phyloP scores from a whole-genome alignment of 2,329 filamentous ascomycete species.

The Diplodia seriata region DNA sequence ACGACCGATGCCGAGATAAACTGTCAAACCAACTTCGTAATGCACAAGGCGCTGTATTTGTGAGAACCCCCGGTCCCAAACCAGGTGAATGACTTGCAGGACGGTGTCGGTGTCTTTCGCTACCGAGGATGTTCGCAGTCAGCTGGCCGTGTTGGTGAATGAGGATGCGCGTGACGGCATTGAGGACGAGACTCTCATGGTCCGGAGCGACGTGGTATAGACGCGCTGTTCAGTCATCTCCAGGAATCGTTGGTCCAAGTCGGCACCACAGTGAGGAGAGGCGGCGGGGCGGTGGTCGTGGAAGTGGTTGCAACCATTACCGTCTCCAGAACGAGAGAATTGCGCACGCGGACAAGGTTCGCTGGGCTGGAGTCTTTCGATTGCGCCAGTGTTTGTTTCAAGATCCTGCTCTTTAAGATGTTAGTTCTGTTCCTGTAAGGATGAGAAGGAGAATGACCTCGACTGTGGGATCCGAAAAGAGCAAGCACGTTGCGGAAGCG shows the following conservation, averaged over 20 bases:
- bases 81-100: not conserved
- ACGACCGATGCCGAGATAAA: not conserved
- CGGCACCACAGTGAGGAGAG: not conserved
- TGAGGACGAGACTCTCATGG: not conserved
- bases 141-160: not conserved
- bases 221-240: not conserved
- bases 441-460: not conserved
- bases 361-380: not conserved
- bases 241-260: not conserved
- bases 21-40: not conserved
- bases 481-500: not conserved
- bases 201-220: not conserved
- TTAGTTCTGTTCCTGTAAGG: not conserved
- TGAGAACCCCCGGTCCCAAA: not conserved
- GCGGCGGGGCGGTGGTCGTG: not conserved
- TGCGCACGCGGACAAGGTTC: no score
- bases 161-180: not conserved
- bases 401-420: not conserved
- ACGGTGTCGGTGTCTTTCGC: not conserved
- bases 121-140: not conserved
- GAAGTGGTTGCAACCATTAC: not conserved
- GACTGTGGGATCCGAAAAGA: not conserved
- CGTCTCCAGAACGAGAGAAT: no score
- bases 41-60: not conserved
- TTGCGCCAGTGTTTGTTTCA: not conserved